phyloP scores from a whole-genome alignment of 2,329 filamentous ascomycete genomes.

The Decorospora gaudefroyi region DNA sequence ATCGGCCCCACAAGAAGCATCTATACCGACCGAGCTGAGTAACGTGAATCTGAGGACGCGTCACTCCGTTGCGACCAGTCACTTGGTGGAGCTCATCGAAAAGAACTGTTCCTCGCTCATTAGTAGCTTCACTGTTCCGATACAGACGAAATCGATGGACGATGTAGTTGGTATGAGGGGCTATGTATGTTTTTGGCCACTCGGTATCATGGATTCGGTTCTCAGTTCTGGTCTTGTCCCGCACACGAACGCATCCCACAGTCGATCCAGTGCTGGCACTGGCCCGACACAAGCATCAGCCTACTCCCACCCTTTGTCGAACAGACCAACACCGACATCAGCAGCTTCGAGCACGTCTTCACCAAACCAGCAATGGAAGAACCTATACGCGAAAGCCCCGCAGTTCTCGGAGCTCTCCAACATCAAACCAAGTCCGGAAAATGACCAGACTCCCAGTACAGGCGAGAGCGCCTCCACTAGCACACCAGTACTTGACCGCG shows the following conservation, averaged over 20 bases:
- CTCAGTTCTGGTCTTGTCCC: slow-evolving; percentile 34
- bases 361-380: slow-evolving; percentile 4
- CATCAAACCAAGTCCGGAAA: not conserved
- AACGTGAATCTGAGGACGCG: slow-evolving; percentile 21
- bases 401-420: slow-evolving; percentile 7
- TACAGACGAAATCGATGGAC: slow-evolving; percentile 27
- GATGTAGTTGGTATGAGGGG: slow-evolving; percentile 38
- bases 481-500: not conserved
- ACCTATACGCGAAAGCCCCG: slow-evolving; percentile 7
- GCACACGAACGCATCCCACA: slow-evolving; percentile 19
- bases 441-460: not conserved
- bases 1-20: slow-evolving; percentile 4
- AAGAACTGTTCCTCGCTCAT: slow-evolving; percentile 32
- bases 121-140: slow-evolving; percentile 31
- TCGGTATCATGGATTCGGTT: slow-evolving; percentile 35
- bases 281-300: not conserved
- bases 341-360: slow-evolving; percentile 4
- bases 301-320: not conserved
- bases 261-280: slow-evolving; percentile 2
- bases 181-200: slow-evolving; percentile 34
- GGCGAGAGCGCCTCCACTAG: slow-evolving; percentile 2
- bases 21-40: slow-evolving; percentile 14
- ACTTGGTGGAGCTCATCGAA: slow-evolving; percentile 32
- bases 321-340: not conserved
- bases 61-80: slow-evolving; percentile 24